These are phyloP conservation scores for Cinnamomum chago DNA, from an alignment of 164 flowering plant species.

Conservation along the genomic window DNA sequence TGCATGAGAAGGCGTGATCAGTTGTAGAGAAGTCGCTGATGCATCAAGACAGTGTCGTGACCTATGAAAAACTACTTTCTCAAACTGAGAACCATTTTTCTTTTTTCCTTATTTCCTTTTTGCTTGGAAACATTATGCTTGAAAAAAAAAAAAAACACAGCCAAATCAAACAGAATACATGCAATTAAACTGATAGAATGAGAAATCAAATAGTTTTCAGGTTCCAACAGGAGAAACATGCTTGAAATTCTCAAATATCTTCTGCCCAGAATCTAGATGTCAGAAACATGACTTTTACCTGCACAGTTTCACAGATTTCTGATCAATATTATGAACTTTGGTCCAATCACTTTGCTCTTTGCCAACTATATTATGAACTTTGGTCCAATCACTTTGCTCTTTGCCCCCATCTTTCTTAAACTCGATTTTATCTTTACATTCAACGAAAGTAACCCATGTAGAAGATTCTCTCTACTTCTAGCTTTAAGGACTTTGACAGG, in stretches of 20 bases:
- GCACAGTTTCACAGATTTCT: slow-evolving; percentile 37
- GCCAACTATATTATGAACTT: slow-evolving; percentile 15
- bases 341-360: slow-evolving; percentile 55
- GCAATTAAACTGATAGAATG: not conserved
- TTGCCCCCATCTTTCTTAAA: slow-evolving; percentile 62
- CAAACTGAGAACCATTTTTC: not conserved
- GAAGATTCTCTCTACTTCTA: slow-evolving; percentile 45
- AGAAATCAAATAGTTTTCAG: slow-evolving; percentile 1
- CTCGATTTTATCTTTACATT: slow-evolving; percentile 42
- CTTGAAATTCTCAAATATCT: slow-evolving; percentile 11
- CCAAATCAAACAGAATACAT: not conserved
- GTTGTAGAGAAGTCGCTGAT: not conserved
- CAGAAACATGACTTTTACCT: slow-evolving; percentile 56
- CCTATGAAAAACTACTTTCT: not conserved
- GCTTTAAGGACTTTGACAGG: slow-evolving; percentile 49
- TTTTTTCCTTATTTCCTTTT: not conserved
- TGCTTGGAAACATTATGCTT: not conserved
- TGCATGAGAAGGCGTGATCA: not conserved
- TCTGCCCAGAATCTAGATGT: slow-evolving; percentile 23
- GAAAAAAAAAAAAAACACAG: too few relatives aligned
- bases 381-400: slow-evolving; percentile 54
- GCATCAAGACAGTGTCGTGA: not conserved
- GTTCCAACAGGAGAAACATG: slow-evolving; percentile 6
- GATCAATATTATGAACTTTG: slow-evolving; percentile 48
- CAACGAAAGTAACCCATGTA: slow-evolving; percentile 11